phyloP scores from a whole-genome alignment of 1,139 yeast species.

The Pichia sp. region DNA sequence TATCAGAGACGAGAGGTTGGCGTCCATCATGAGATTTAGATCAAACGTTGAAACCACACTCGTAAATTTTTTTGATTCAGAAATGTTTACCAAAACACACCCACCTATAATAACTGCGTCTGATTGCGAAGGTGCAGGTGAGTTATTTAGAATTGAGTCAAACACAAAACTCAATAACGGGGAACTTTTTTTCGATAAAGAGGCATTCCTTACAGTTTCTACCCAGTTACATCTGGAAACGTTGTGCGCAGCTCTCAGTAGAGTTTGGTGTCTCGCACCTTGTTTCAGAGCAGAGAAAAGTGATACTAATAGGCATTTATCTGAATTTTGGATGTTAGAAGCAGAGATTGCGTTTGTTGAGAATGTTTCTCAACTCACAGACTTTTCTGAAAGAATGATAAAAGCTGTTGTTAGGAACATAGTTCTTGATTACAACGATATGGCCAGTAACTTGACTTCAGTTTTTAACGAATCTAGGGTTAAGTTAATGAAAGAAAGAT shows the following conservation, averaged over 20 bases:
- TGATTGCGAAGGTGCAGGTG: constrained; percentile 99
- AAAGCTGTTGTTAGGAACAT: constrained; percentile 42
- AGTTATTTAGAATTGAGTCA: constrained; percentile 56
- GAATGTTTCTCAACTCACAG: constrained; percentile 51
- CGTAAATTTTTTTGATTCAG: constrained; percentile 44
- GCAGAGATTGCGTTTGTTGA: constrained; percentile 74
- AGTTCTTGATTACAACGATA: constrained; percentile 28
- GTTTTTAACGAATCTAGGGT: constrained; percentile 27
- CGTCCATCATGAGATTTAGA: constrained; percentile 64
- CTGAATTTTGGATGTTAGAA: constrained; percentile 98
- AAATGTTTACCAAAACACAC: constrained; percentile 60
- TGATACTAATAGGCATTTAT: constrained; percentile 82
- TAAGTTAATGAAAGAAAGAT: constrained; percentile 33
- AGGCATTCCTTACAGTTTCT: constrained; percentile 75
- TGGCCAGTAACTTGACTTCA: constrained; percentile 39
- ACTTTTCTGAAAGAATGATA: constrained; percentile 64
- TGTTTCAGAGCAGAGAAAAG: constrained; percentile 92
- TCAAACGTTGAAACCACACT: constrained; percentile 56
- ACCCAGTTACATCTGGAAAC: constrained; percentile 89
- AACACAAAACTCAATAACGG: constrained; percentile 19
- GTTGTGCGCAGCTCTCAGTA: constrained; percentile 59
- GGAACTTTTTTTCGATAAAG: constrained; percentile 51
- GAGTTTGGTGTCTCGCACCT: constrained; percentile 88
- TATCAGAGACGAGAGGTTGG: constrained; percentile 61
- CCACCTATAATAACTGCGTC: constrained; percentile 86